These are phyloP conservation scores for Crepidotus variabilis DNA, from an alignment of 768 basidiomycete species.

Conservation along the genomic window DNA sequence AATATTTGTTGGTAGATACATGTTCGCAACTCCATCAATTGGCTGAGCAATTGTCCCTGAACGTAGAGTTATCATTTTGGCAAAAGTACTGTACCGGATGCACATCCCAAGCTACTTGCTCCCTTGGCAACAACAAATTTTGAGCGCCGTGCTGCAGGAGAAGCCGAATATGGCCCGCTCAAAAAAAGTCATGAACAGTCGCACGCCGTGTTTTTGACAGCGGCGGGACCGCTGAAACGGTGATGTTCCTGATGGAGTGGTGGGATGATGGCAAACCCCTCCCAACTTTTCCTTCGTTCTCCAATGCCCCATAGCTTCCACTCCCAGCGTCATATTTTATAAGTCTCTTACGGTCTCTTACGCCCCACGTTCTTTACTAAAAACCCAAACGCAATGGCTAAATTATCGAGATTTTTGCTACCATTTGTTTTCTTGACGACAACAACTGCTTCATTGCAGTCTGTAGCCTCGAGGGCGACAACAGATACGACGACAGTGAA, in stretches of 20 bases:
- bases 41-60: no score
- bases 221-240: background rate
- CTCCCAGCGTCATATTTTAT: background rate
- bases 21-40: no score
- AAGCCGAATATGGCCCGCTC: background rate
- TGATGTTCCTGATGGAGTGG: background rate
- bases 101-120: background rate
- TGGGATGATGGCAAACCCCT: background rate
- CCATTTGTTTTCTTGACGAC: conserved; percentile 8
- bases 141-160: background rate
- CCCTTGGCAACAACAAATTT: no score
- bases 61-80: no score
- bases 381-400: background rate
- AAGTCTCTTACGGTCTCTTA: background rate
- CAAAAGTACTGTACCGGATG: background rate
- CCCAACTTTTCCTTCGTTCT: background rate
- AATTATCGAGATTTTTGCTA: background rate
- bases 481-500: conserved; percentile 20
- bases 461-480: background rate
- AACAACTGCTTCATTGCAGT: background rate
- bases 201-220: background rate
- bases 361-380: background rate
- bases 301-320: background rate
- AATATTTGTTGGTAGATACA: no score
- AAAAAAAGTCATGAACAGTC: background rate